Conservation (phyloP, 345 rosid genomes). For the Arabis hirsuta region DNA sequence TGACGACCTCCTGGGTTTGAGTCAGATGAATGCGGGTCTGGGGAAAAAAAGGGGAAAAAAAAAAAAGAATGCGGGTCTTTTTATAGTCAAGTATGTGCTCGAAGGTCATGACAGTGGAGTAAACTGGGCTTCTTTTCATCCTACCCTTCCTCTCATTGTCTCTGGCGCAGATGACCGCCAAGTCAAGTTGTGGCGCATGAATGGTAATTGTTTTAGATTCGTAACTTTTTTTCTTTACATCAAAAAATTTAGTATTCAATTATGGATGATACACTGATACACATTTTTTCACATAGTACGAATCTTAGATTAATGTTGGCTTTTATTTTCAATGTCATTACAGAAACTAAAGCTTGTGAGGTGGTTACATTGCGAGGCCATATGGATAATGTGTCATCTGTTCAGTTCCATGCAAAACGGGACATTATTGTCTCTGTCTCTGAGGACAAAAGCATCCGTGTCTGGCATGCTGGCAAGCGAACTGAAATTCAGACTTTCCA, state of each 20-base stretch:
- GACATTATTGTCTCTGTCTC: conserved; percentile 92
- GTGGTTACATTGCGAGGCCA: conserved; percentile 94
- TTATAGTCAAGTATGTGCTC: conserved; percentile 85
- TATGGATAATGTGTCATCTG: conserved; percentile 88
- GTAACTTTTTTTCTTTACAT: no score
- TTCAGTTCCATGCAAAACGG: conserved; percentile 86
- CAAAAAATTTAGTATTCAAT: no score
- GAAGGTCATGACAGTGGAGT: conserved; percentile 97
- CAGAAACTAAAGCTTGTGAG: conserved; percentile 97
- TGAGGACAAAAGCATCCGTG: conserved; percentile 88
- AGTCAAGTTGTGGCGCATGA: conserved; percentile 90
- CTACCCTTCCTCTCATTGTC: conserved; percentile 80
- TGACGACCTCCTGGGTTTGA: no score
- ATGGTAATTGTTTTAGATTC: no score
- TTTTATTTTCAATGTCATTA: conserved; percentile 25
- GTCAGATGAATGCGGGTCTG: no score
- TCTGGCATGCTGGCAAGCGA: conserved; percentile 92
- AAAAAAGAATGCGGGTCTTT: conserved; percentile 66
- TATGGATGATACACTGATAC: not conserved
- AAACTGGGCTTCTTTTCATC: conserved; percentile 96
- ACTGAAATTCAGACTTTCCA: conserved; percentile 88
- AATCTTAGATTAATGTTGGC: not conserved
- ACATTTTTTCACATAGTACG: not conserved
- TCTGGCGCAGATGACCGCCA: conserved; percentile 97
- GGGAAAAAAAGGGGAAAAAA: no score